Percentiles rank a stretch among this genome's conserved stretches.
These are phyloP conservation scores for Podila horticola DNA, from an alignment of 192 early-diverging fungal species.

Conservation along the genomic window DNA sequence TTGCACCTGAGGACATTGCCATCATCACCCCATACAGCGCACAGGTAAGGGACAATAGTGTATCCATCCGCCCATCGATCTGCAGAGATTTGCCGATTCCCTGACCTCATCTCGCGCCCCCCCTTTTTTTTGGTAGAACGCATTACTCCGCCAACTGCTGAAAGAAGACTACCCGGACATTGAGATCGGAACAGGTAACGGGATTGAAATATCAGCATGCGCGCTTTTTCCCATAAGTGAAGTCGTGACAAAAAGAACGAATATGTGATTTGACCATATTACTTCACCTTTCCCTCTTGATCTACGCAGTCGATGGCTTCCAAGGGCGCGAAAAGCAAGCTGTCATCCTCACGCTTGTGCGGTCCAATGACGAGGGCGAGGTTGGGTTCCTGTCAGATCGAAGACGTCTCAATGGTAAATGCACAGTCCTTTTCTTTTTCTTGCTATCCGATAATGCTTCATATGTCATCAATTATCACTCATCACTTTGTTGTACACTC, in stretches of 20 bases:
- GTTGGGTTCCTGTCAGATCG: constrained; percentile 88
- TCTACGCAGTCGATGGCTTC: constrained; percentile 78
- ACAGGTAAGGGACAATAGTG: constrained; percentile 64
- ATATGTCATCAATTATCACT: background rate
- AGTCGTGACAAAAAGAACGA: background rate
- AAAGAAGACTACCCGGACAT: constrained; percentile 65
- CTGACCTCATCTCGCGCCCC: background rate
- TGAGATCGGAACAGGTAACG: constrained; percentile 73
- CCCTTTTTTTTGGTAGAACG: constrained; percentile 28
- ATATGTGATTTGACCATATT: background rate
- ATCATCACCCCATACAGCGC: constrained; percentile 91
- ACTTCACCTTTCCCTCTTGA: background rate
- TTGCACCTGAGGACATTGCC: constrained; percentile 73
- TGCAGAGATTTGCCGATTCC: background rate
- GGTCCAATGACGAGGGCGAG: constrained; percentile 79
- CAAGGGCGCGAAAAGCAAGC: constrained; percentile 94
- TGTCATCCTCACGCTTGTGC: constrained; percentile 81
- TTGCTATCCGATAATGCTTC: background rate
- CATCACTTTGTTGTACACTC: background rate
- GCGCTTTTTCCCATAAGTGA: background rate
- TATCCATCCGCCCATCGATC: background rate
- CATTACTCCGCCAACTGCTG: constrained; percentile 51
- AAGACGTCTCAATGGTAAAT: constrained; percentile 81
- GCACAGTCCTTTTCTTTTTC: background rate
- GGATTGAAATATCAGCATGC: background rate